These are phyloP conservation scores for Boletus fagicola DNA, from an alignment of 768 basidiomycete genomes.

Conservation along the genomic window DNA sequence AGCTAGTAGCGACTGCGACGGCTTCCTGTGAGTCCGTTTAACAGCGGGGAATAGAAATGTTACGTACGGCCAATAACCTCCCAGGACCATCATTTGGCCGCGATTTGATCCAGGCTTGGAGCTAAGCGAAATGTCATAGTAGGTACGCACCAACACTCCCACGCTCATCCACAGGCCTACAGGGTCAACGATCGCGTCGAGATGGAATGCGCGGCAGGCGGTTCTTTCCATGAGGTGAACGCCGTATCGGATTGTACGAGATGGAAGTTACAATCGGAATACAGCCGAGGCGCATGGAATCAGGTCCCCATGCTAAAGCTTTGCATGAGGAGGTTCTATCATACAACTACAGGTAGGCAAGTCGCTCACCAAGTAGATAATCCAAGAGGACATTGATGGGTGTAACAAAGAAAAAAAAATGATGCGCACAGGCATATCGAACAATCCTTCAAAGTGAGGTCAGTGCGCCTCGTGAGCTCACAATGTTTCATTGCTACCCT, in stretches of 20 bases:
- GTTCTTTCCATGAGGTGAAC: neutral
- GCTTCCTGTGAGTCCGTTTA: neutral
- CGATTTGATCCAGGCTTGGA: neutral
- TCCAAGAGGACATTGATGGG: neutral
- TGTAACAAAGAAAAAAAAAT: constrained; percentile 7
- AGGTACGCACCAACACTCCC: neutral
- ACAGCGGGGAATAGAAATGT: neutral
- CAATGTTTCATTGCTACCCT: neutral
- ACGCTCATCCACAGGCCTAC: neutral
- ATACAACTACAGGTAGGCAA: too few species aligned
- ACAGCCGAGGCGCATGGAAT: neutral
- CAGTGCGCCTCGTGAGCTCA: neutral
- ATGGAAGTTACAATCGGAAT: neutral
- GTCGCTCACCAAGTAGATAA: neutral
- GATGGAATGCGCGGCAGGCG: neutral
- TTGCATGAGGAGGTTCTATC: neutral
- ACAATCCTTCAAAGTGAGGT: neutral
- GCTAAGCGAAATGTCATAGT: neutral
- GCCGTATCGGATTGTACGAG: neutral
- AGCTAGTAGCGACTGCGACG: neutral
- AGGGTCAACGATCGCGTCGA: neutral
- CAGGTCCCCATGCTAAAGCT: neutral
- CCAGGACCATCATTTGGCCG: neutral
- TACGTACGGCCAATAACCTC: neutral
- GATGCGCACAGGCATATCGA: neutral